Percentiles rank a stretch among this genome's conserved stretches.
These are phyloP conservation scores for Leucaena leucocephala DNA, from an alignment of 306 rosid species.

Conservation along the genomic window DNA sequence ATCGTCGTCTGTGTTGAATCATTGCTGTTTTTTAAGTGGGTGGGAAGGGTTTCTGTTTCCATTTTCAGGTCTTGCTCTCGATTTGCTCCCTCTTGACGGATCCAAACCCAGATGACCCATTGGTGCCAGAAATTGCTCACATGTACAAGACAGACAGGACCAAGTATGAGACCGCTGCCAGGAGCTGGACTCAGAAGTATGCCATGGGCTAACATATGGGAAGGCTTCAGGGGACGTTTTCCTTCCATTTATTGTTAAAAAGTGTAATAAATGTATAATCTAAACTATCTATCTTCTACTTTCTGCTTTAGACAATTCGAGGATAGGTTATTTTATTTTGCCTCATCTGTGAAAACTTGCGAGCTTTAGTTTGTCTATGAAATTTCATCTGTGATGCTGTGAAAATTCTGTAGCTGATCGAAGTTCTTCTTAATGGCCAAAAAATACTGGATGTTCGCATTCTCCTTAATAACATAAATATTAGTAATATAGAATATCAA, in stretches of 20 bases:
- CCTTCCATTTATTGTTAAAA: slow-evolving; percentile 38
- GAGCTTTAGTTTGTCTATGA: slow-evolving; percentile 13
- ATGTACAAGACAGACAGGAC: slow-evolving; percentile 78
- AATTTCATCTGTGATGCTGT: slow-evolving; percentile 22
- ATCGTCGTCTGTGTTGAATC: slow-evolving; percentile 30
- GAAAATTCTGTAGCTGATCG: neutral
- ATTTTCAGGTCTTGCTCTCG: slow-evolving; percentile 76
- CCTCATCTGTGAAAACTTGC: neutral
- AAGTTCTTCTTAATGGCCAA: neutral
- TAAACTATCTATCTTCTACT: slow-evolving; percentile 37
- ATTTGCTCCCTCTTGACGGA: slow-evolving; percentile 87
- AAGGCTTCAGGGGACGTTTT: slow-evolving; percentile 27
- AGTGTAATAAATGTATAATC: slow-evolving; percentile 41
- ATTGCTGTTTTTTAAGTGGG: slow-evolving; percentile 60
- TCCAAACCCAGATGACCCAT: slow-evolving; percentile 84
- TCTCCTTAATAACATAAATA: too few species aligned
- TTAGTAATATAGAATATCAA: too few species aligned
- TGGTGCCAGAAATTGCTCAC: slow-evolving; percentile 86
- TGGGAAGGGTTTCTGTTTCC: slow-evolving; percentile 65
- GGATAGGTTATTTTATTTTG: slow-evolving; percentile 33
- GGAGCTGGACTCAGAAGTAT: slow-evolving; percentile 95
- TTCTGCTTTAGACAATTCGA: slow-evolving; percentile 42
- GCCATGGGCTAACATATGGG: slow-evolving; percentile 76
- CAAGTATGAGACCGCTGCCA: slow-evolving; percentile 86
- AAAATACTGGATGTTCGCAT: too few species aligned